Evolutionary conservation across 164 flowering plant genomes (phyloP).

Genomic region (Vitis labrusca): DNA sequence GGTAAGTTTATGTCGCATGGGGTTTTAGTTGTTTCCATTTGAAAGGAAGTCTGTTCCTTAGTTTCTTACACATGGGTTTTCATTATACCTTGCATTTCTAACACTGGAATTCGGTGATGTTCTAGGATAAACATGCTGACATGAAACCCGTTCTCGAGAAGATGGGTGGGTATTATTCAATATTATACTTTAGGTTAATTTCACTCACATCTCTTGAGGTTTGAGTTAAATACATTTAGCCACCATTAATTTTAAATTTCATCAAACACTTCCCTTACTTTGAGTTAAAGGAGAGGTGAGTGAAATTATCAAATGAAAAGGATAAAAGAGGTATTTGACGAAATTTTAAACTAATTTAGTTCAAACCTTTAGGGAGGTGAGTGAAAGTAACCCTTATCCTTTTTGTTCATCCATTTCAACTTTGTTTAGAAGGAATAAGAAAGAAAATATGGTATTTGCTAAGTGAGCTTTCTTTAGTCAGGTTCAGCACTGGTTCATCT

Average conservation of each 20-base stretch:
- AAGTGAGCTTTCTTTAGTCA: too few species aligned
- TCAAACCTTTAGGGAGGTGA: too few species aligned
- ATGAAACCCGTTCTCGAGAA: constrained; percentile 45
- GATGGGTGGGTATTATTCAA: constrained; percentile 46
- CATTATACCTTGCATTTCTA: not conserved
- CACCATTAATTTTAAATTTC: too few species aligned
- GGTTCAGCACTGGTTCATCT: too few species aligned
- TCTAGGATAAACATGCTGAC: constrained; percentile 39
- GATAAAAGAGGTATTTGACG: too few species aligned
- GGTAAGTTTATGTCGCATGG: constrained; percentile 29
- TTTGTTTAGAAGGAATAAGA: not conserved
- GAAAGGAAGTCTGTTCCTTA: not conserved
- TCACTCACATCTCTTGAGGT: not conserved
- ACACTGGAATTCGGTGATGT: constrained; percentile 2
- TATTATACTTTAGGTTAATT: not conserved
- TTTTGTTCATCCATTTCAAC: not conserved
- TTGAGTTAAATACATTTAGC: too few species aligned
- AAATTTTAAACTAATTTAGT: too few species aligned
- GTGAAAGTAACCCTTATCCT: too few species aligned
- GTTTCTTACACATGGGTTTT: not conserved
- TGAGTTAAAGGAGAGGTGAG: too few species aligned
- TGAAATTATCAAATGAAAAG: too few species aligned
- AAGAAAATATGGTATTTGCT: not conserved
- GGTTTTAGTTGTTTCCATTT: not conserved
- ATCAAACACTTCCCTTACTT: too few species aligned